Percentiles rank a stretch among this genome's conserved stretches.
Evolutionary conservation across 2,329 filamentous ascomycete species (phyloP).

Genomic region (Exophiala mesophila): DNA sequence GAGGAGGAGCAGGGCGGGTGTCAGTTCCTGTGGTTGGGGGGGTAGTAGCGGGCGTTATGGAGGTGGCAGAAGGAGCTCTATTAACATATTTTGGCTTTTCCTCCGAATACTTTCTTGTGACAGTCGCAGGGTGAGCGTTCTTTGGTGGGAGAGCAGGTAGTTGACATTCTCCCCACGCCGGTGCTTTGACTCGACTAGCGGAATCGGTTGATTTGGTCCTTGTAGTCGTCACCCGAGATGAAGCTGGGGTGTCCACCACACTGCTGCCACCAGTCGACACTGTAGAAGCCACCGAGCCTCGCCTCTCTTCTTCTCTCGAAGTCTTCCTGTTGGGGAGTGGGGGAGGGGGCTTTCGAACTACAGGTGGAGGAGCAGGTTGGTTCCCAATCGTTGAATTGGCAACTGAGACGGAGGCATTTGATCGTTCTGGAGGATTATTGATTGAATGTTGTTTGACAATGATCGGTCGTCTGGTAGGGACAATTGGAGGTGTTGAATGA

Average conservation of each 20-base stretch:
- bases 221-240: conserved; percentile 13
- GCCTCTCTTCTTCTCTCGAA: conserved; percentile 29
- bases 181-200: conserved; percentile 45
- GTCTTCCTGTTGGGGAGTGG: conserved; percentile 43
- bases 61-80: conserved; percentile 33
- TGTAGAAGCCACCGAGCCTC: conserved; percentile 47
- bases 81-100: conserved; percentile 37
- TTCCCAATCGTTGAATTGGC: conserved; percentile 30
- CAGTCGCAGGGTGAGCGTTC: conserved; percentile 24
- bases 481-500: conserved; percentile 22
- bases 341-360: conserved; percentile 33
- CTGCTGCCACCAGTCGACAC: conserved; percentile 39
- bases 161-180: conserved; percentile 52
- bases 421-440: conserved; percentile 34
- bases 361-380: conserved; percentile 24
- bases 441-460: conserved; percentile 29
- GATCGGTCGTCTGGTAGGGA: conserved; percentile 29
- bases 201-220: conserved; percentile 29
- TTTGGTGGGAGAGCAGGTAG: conserved; percentile 53
- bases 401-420: conserved; percentile 32
- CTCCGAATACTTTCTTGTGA: conserved; percentile 28
- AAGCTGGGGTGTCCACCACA: neutral
- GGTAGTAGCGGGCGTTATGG: conserved; percentile 13
- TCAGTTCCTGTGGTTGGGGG: conserved; percentile 7
- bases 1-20: conserved; percentile 12